Base-by-base conservation (phyloP, 2,329 filamentous ascomycete genomes). In the Mycocentrospora acerina region DNA sequence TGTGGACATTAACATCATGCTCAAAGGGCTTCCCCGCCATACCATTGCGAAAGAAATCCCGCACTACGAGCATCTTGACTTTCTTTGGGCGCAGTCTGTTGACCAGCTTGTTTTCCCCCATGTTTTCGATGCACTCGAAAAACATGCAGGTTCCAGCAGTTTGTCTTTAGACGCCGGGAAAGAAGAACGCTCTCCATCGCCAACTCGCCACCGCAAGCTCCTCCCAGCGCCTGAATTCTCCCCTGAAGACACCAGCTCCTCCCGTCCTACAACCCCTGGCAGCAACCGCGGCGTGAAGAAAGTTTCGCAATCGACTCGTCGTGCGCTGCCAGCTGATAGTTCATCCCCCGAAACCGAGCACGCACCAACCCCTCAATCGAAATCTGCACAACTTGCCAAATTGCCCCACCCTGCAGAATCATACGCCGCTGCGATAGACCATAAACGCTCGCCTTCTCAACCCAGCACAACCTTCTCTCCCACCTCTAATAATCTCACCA, bases 1-100 rank as follows among this genome's bases (percentile, higher is more conserved):
- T 18, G 89, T 98, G 2, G 90, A 97, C 61, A 96, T 98, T 66
- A 80, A 86, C 24, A 80, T 90, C 42, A 97, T 97, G 91, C 74
- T 95, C 37, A 85, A 83, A 60, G 90, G 95, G 66, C 75, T 98
- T 10, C 93, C 93, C 0, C 75, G 77, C 15, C 87, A 88, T 64
- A 97, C 93, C 0, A 78, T 91, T 2, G 89, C 89, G 2, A 93
- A 83, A 25, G 86, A 91, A 60, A 86, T 98, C 28, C 82, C 86
- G 0, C 89, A 95, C 62, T 98, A 95, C 66, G 93, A 98, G 67
- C 93, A 98, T 67, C 80, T 98, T 16, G 93, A 98, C 66, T 95
- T 98, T 57, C 75, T 98, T 1, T 98, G 93, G 93, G 93, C 88
- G 1, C 76, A 81, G 25, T 90, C 96, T 57, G 87, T 95, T 6